Conservation (phyloP, 345 rosid genomes). For the Lumnitzera littorea region DNA sequence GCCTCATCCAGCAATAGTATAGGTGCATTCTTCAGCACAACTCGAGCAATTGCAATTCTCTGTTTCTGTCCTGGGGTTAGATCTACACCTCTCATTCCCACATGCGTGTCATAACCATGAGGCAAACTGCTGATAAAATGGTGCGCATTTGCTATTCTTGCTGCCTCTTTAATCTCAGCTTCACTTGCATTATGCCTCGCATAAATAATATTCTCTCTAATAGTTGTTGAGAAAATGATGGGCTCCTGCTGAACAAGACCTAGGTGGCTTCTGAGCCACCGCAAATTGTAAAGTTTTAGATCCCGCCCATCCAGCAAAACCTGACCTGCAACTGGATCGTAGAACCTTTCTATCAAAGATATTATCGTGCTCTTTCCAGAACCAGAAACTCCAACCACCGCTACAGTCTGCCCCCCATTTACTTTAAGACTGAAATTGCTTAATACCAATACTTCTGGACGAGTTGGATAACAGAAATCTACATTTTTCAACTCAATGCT, state of each 20-base stretch:
- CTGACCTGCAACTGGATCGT: conserved; percentile 99
- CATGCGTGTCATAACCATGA: conserved; percentile 95
- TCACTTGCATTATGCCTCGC: conserved; percentile 98
- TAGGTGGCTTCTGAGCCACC: conserved; percentile 91
- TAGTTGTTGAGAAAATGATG: conserved; percentile 88
- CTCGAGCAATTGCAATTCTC: conserved; percentile 91
- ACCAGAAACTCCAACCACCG: conserved; percentile 99
- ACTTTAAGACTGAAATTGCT: conserved; percentile 98
- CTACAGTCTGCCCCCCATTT: conserved; percentile 91
- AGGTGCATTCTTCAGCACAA: conserved; percentile 95
- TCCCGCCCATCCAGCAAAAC: conserved; percentile 87
- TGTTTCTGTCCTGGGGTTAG: conserved; percentile 98
- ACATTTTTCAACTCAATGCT: conserved; percentile 94
- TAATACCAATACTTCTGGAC: conserved; percentile 78
- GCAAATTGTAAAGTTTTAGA: conserved; percentile 75
- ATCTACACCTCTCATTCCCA: conserved; percentile 99
- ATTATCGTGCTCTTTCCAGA: conserved; percentile 98
- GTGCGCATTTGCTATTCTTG: conserved; percentile 98
- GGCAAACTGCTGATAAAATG: conserved; percentile 97
- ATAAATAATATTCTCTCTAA: conserved; percentile 90
- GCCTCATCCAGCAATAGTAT: conserved; percentile 90
- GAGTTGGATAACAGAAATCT: conserved; percentile 95
- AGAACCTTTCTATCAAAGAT: conserved; percentile 89
- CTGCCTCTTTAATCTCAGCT: conserved; percentile 98
- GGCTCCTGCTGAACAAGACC: conserved; percentile 99